Conservation (phyloP, 495 filamentous ascomycete genomes). For the Penicillium herquei region DNA sequence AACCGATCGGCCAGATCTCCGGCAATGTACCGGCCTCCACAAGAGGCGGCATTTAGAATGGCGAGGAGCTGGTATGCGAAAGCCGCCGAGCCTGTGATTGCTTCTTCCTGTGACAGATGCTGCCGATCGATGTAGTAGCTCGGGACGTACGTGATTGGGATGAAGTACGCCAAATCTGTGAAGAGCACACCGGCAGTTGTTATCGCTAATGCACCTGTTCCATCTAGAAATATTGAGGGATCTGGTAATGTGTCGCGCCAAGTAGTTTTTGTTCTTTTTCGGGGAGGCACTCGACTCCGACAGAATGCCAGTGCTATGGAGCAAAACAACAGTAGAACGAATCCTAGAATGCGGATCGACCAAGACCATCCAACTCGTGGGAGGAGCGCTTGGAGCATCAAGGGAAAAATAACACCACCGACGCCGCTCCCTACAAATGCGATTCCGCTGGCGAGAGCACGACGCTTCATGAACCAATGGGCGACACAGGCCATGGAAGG, state of each 20-base stretch:
- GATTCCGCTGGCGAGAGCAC: slow-evolving; percentile 68
- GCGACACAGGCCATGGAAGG: slow-evolving; percentile 51
- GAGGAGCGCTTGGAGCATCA: slow-evolving; percentile 66
- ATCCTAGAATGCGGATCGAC: slow-evolving; percentile 67
- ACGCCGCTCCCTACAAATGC: slow-evolving; percentile 64
- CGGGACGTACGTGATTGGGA: slow-evolving; percentile 42
- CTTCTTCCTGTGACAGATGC: not conserved
- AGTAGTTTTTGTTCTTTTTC: not conserved
- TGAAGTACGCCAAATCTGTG: slow-evolving; percentile 46
- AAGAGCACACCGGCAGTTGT: slow-evolving; percentile 48
- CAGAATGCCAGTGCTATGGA: not conserved
- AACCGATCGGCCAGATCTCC: slow-evolving; percentile 58
- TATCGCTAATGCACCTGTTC: slow-evolving; percentile 31
- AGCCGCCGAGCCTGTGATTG: slow-evolving; percentile 38
- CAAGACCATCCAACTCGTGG: slow-evolving; percentile 65
- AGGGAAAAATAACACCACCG: slow-evolving; percentile 51
- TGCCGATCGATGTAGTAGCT: slow-evolving; percentile 32
- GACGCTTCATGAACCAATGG: slow-evolving; percentile 66
- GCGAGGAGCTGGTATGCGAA: slow-evolving; percentile 59
- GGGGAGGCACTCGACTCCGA: not conserved
- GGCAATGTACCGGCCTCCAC: slow-evolving; percentile 66
- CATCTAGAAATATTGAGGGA: not conserved
- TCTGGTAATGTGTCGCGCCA: no score
- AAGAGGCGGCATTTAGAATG: slow-evolving; percentile 68
- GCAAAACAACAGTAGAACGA: slow-evolving; percentile 42